Percentiles rank a stretch among this genome's conserved stretches.
Conservation (phyloP, 2,329 filamentous ascomycete genomes). For the Microdochium nivale region DNA sequence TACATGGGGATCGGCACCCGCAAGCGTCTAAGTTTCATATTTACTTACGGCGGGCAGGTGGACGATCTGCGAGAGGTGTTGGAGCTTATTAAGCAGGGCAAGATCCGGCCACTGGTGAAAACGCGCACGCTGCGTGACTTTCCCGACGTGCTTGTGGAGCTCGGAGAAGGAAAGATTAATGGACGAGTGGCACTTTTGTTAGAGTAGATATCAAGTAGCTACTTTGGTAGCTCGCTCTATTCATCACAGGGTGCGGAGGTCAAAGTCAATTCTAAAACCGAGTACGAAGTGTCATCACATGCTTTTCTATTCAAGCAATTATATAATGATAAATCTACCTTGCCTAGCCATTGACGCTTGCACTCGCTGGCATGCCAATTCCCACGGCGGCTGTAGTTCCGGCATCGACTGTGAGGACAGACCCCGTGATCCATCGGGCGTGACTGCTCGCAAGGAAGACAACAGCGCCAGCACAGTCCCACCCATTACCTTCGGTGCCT, state of each 20-base stretch:
- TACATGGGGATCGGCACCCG: conserved; percentile 34
- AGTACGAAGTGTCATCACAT: background rate
- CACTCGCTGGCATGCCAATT: background rate
- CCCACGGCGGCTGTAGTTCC: conserved; percentile 23
- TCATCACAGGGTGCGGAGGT: no score
- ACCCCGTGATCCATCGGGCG: conserved; percentile 34
- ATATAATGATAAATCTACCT: no score
- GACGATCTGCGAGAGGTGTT: conserved; percentile 26
- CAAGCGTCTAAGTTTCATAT: conserved; percentile 30
- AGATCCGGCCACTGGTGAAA: conserved; percentile 24
- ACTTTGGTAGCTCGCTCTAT: background rate
- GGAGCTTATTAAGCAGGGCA: conserved; percentile 22
- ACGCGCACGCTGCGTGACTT: conserved; percentile 22
- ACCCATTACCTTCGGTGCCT: conserved; percentile 31
- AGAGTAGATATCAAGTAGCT: background rate
- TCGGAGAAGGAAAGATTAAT: conserved; percentile 25
- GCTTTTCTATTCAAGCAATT: background rate
- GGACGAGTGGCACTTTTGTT: conserved; percentile 13
- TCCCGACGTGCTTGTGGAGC: conserved; percentile 19
- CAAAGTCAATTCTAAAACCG: background rate
- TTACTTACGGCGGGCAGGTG: conserved; percentile 32
- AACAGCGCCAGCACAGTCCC: conserved; percentile 31
- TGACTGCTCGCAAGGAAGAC: conserved; percentile 29
- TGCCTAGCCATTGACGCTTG: background rate
- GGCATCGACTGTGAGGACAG: conserved; percentile 30